These are phyloP conservation scores for Leccinum griseonigrum DNA, from an alignment of 1,284 basidiomycete genomes.

Conservation along the genomic window DNA sequence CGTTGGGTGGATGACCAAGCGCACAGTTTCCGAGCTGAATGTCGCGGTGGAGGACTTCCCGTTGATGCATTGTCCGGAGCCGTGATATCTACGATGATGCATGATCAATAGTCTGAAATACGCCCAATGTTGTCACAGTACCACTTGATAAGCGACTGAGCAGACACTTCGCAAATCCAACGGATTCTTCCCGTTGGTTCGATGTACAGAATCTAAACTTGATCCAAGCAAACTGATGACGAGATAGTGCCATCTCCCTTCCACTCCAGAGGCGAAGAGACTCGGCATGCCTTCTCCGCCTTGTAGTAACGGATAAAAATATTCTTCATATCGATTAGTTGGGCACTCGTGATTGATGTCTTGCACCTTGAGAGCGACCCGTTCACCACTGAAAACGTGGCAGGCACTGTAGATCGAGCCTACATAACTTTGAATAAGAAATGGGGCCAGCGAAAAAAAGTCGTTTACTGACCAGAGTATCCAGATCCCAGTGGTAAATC, in stretches of 20 bases:
- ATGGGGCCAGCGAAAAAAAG: neutral
- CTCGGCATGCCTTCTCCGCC: slow-evolving; percentile 72
- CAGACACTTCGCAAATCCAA: slow-evolving; percentile 71
- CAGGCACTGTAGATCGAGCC: slow-evolving; percentile 66
- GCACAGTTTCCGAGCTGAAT: slow-evolving; percentile 76
- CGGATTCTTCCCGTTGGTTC: slow-evolving; percentile 49
- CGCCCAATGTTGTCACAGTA: slow-evolving; percentile 34
- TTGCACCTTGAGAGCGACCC: slow-evolving; percentile 73
- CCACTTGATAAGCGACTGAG: slow-evolving; percentile 71
- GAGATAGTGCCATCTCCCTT: slow-evolving; percentile 67
- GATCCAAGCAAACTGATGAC: slow-evolving; percentile 70
- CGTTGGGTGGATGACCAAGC: slow-evolving; percentile 53
- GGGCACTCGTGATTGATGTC: slow-evolving; percentile 65
- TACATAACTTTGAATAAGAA: slow-evolving; percentile 9
- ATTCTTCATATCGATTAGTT: slow-evolving; percentile 67
- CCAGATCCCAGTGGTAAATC: slow-evolving; percentile 48
- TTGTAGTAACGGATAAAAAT: slow-evolving; percentile 67
- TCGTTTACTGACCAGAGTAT: slow-evolving; percentile 44
- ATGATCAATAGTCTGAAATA: slow-evolving; percentile 13
- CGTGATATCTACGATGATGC: slow-evolving; percentile 51
- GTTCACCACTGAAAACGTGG: slow-evolving; percentile 51
- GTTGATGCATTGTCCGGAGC: slow-evolving; percentile 68
- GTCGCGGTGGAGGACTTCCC: slow-evolving; percentile 70
- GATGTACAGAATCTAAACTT: slow-evolving; percentile 62
- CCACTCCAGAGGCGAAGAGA: slow-evolving; percentile 58